Base-by-base conservation (phyloP, 2,329 filamentous ascomycete genomes). In the Nannizzia gypsea region DNA sequence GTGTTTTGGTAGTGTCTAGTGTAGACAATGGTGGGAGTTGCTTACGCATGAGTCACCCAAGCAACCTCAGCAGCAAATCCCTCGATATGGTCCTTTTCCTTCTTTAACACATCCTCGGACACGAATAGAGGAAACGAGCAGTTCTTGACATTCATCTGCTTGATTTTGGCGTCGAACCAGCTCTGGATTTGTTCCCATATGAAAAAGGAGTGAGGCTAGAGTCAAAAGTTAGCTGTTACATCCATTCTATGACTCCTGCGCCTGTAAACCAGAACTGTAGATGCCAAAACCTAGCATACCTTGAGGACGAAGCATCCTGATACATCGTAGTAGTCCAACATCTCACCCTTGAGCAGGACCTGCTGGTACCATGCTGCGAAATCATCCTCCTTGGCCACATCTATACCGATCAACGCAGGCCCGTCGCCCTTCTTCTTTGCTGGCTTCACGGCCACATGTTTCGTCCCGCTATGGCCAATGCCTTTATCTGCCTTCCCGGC, bases 251-350 rank as follows among this genome's bases (percentile, higher is more conserved):
- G 17, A n/a, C 17, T 20, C 17, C 38, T 4, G 4, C 6, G 22
- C 44, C 22, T 26, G 44, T 24, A 24, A 26, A 26, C 9, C 22
- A 50, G n/a, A 15, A 22, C 20, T n/a, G 34, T 42, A 56, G 22
- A 40, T 8, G 26, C 6, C 9, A 34, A 42, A n/a, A n/a, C n/a
- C 17, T n/a, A 20, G 20, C 62, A 64, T 66, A 79, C 78, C 85
- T 89, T 91, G 73, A 95, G 82, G 72, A 97, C 93, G 75, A 96
- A 97, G 78, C 95, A 96, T 56, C 91, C 89, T n/a, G 91, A 89
- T 63, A 97, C 92, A 77, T 96, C 88, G 70, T 96, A 97, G 82
- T 96, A 99, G 70, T 96, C 91, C 68, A 97, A 86, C 87, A 99
- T 89, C 73, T 96, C 90, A 67, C 90, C 89, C 82, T 99, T 99